Evolutionary conservation across 306 rosid genomes (phyloP), one percentile per base, ranked within the genome.

Genomic region (Lithocarpus polystachyus): DNA sequence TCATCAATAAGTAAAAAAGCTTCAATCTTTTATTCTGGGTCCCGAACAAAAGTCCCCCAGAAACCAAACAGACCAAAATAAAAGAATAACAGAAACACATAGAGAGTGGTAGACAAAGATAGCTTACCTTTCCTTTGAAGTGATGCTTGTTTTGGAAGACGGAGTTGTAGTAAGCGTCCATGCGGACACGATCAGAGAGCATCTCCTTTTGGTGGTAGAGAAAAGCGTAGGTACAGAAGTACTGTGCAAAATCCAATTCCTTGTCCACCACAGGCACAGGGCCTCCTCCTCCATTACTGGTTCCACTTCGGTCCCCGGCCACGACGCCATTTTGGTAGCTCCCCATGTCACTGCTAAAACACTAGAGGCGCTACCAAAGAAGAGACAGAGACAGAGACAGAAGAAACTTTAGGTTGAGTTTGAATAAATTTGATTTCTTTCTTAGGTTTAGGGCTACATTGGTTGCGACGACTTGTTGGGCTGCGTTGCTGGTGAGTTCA

Each of bases 101-200:
- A 28, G 18, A 64, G 45, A 29, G n/a, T 12, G 70, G 45, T 40
- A 12, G 11, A 8, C 3, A 75, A 60, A 45, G 48, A 67, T 48
- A 15, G 9, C 45, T 40, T 29, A 95, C 99, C 96, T 93, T 93
- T 79, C 90, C 97, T 11, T n/a, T 22, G 81, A 93, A 95, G 85
- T 93, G 99, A 52, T 81, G 91, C 78, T 90, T 95, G 89, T 95
- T 95, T 82, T 86, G 72, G 61, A 93, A 91, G 80, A 95, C 86
- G 77, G 99, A 90, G 72, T 90, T 84, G 87, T 77, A 90, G 84
- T 93, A 95, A 80, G 98, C 92, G 81, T 95, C 96, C 99, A 95
- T 95, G 77, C 99, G 99, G 84, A 95, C 99, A 40, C 98, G 94
- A 76, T 95, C 99, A 35, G 94, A 95, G 77, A 95, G 99, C 99